phyloP scores from a whole-genome alignment of 2,329 filamentous ascomycete species.

The Colletotrichum sp. region DNA sequence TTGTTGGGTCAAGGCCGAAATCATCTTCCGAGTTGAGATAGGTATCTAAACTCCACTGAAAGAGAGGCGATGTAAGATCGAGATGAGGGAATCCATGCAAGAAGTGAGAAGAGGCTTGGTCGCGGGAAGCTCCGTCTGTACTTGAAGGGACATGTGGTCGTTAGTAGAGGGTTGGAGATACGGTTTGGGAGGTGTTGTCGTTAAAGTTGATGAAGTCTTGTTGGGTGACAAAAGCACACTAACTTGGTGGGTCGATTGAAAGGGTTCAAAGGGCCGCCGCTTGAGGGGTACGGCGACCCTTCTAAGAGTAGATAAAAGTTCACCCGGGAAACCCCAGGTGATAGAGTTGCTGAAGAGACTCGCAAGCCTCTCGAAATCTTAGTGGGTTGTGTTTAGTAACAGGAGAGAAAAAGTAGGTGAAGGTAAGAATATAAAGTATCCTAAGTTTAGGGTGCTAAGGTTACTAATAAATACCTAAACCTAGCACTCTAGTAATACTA shows the following conservation, averaged over 20 bases:
- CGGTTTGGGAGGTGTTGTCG: neutral
- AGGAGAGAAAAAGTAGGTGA: neutral
- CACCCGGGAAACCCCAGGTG: neutral
- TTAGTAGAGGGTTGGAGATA: neutral
- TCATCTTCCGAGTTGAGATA: neutral
- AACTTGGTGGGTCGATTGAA: neutral
- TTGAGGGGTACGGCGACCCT: neutral
- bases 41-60: neutral
- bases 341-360: neutral
- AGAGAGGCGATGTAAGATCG: neutral
- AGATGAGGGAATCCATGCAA: neutral
- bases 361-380: neutral
- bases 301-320: rapidly evolving
- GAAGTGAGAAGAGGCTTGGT: neutral
- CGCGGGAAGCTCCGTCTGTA: neutral
- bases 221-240: neutral
- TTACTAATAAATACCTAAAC: neutral
- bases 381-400: rapidly evolving
- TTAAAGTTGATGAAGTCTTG: neutral
- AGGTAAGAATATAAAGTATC: rapidly evolving
- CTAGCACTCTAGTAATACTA: rapidly evolving
- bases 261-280: neutral
- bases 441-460: rapidly evolving
- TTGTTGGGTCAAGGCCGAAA: neutral
- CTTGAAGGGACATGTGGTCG: neutral